Percentiles rank a stretch among this genome's conserved stretches.
These are phyloP conservation scores for Turritis glabra DNA, from an alignment of 345 rosid genomes.

Conservation along the genomic window DNA sequence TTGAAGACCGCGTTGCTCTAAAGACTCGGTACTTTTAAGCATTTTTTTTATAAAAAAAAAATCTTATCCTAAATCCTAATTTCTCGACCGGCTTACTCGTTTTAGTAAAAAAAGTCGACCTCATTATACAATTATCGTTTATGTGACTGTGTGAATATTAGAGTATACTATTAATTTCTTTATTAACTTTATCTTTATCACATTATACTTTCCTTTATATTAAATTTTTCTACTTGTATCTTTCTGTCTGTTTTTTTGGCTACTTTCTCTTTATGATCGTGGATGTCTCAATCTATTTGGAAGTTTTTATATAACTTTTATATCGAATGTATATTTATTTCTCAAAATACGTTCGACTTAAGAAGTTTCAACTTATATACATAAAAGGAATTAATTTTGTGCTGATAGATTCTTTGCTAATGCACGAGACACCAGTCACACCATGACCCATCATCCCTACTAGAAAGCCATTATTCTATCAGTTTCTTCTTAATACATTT, in stretches of 20 bases:
- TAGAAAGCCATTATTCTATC: background rate
- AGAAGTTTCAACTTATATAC: background rate
- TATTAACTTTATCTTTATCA: background rate
- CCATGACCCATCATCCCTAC: background rate
- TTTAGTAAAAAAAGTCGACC: background rate
- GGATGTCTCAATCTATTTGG: background rate
- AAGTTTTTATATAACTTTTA: background rate
- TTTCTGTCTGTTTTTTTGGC: background rate
- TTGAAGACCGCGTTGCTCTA: conserved; percentile 25
- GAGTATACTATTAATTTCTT: background rate
- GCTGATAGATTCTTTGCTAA: too few species aligned
- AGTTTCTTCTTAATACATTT: background rate
- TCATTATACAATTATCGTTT: background rate
- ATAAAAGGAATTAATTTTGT: background rate
- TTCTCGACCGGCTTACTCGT: conserved; percentile 4
- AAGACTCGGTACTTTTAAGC: background rate
- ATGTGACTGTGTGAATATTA: background rate
- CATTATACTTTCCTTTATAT: background rate
- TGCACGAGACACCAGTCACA: background rate
- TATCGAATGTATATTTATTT: background rate
- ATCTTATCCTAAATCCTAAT: conserved; percentile 5
- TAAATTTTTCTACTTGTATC: background rate
- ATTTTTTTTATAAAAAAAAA: too few species aligned
- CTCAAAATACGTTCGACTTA: background rate
- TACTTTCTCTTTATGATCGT: background rate